Conservation (phyloP, 139 green algal genomes). For the Chlamydomonas urium region DNA sequence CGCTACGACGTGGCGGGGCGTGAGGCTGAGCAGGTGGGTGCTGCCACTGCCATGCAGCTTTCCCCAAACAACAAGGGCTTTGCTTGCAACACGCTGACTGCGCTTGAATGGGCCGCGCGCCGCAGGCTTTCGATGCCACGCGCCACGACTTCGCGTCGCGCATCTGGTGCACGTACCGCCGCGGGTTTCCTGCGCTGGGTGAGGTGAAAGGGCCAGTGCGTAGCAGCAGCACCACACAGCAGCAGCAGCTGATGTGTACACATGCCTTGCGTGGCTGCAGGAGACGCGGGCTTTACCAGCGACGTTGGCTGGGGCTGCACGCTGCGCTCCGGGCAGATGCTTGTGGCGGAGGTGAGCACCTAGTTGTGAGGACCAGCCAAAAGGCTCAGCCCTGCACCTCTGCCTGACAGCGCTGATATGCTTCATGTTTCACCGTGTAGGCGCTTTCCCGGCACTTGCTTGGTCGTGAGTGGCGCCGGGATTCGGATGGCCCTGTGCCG, state of each 20-base stretch:
- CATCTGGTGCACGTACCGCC: conserved; percentile 64
- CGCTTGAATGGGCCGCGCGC: too few relatives aligned
- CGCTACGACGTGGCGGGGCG: conserved; percentile 27
- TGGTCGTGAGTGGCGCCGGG: conserved; percentile 3
- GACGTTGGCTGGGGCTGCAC: conserved; percentile 95
- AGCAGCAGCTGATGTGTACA: background rate
- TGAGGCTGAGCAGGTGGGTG: background rate
- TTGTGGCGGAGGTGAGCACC: conserved; percentile 72
- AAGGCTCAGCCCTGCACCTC: background rate
- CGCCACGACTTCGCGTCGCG: conserved; percentile 51
- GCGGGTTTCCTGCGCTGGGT: conserved; percentile 50
- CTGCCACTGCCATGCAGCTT: background rate
- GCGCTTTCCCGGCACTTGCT: conserved; percentile 3
- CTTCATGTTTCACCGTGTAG: background rate
- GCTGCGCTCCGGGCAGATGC: conserved; percentile 89
- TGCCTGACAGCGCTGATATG: background rate
- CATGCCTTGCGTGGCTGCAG: conserved; percentile 2
- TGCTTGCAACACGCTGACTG: background rate
- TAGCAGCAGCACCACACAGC: background rate
- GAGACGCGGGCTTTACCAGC: conserved; percentile 38
- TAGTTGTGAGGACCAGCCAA: background rate
- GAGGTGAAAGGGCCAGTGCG: background rate
- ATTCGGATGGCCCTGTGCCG: background rate
- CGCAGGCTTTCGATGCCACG: conserved; percentile 40
- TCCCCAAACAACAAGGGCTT: background rate